A percentile compares a stretch with the other conserved stretches of the same genome.
phyloP scores from a whole-genome alignment of 306 rosid species.

The Crataegus laevigata region DNA sequence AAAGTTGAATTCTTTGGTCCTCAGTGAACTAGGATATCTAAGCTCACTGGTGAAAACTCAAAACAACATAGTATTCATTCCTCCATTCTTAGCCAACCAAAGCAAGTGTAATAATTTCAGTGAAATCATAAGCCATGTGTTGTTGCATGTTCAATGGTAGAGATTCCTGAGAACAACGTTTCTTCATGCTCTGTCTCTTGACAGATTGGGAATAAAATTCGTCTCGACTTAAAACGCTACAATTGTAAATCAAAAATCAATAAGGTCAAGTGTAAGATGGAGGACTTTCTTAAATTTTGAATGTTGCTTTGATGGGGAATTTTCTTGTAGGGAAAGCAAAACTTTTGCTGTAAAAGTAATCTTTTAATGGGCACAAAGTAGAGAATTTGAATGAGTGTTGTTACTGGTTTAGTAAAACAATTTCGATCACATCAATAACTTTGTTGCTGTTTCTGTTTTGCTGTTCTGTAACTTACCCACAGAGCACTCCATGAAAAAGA shows the following conservation, averaged over 20 bases:
- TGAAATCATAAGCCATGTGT: constrained; percentile 9
- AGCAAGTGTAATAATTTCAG: background rate
- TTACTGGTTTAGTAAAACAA: background rate
- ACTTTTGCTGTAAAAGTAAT: constrained; percentile 3
- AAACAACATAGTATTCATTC: background rate
- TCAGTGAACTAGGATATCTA: background rate
- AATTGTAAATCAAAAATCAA: background rate
- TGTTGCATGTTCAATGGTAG: constrained; percentile 28
- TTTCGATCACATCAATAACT: constrained; percentile 6
- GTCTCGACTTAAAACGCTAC: constrained; percentile 5
- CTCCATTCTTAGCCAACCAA: constrained; percentile 7
- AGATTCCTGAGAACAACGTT: constrained; percentile 20
- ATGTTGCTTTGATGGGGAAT: constrained; percentile 20
- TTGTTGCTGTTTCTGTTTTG: background rate
- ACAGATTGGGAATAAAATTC: constrained; percentile 30
- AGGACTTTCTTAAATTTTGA: constrained; percentile 5
- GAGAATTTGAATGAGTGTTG: background rate
- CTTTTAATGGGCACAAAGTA: constrained; percentile 8
- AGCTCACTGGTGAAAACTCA: background rate
- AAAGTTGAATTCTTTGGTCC: background rate
- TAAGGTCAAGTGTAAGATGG: constrained; percentile 21
- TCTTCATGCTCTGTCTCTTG: constrained; percentile 8
- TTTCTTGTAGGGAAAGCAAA: constrained; percentile 23
- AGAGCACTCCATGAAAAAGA: constrained; percentile 98
- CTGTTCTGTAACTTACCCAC: constrained; percentile 1